Evolutionary conservation across 352 stramenopile genomes (phyloP).

Genomic region (Globisporangium iwayamae): DNA sequence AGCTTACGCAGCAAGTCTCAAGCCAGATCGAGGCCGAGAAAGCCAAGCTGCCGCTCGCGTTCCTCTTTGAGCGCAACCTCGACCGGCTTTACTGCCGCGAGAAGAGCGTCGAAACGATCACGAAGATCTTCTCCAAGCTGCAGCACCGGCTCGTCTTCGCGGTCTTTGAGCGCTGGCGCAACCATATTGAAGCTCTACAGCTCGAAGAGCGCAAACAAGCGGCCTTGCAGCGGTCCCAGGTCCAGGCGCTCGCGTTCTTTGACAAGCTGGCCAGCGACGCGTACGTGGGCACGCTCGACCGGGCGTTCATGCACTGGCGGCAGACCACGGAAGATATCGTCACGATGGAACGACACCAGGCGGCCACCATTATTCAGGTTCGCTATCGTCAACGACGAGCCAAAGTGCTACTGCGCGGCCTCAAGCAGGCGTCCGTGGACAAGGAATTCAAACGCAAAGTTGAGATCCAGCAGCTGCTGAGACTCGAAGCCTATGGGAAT

Average conservation of each 20-base stretch:
- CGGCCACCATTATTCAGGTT: slow-evolving; percentile 45
- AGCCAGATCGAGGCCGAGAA: slow-evolving; percentile 51
- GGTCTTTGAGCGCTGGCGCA: slow-evolving; percentile 41
- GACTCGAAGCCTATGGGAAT: slow-evolving; percentile 51
- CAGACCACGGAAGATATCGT: slow-evolving; percentile 8
- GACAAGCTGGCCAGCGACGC: slow-evolving; percentile 52
- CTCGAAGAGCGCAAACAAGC: slow-evolving; percentile 23
- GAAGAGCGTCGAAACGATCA: slow-evolving; percentile 50
- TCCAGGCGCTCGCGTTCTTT: slow-evolving; percentile 43
- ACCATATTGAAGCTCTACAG: slow-evolving; percentile 15
- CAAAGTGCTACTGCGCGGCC: slow-evolving; percentile 22
- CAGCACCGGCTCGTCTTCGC: slow-evolving; percentile 54
- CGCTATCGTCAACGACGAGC: slow-evolving; percentile 37
- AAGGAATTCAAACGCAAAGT: slow-evolving; percentile 33
- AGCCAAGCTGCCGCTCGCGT: slow-evolving; percentile 53
- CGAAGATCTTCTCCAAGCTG: slow-evolving; percentile 63
- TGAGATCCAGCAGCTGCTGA: slow-evolving; percentile 45
- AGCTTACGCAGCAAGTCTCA: slow-evolving; percentile 27
- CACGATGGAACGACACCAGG: slow-evolving; percentile 22
- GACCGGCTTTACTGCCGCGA: slow-evolving; percentile 53
- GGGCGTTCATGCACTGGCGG: slow-evolving; percentile 36
- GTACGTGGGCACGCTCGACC: slow-evolving; percentile 43
- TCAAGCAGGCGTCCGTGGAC: slow-evolving; percentile 40
- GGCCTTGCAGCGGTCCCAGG: slow-evolving; percentile 28
- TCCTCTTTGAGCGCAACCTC: slow-evolving; percentile 74